These are phyloP conservation scores for Pythium angustatum DNA, from an alignment of 352 stramenopile species.

Conservation along the genomic window DNA sequence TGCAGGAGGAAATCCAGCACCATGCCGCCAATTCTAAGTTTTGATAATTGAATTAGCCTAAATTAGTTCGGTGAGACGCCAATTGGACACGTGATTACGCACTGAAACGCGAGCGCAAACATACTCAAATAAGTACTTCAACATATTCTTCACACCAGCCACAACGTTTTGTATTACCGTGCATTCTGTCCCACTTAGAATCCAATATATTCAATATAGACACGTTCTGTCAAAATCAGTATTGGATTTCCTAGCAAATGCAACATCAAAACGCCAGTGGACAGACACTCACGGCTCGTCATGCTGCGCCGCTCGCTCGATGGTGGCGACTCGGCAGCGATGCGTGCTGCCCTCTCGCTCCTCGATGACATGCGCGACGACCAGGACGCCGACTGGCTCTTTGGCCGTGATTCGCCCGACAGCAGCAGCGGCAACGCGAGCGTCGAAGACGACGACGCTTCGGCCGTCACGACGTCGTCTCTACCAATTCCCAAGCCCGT, in stretches of 20 bases:
- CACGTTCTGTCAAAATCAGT: not conserved
- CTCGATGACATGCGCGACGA: conserved; percentile 16
- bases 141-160: no score
- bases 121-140: no score
- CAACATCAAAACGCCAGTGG: not conserved
- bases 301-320: conserved; percentile 14
- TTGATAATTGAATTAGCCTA: no score
- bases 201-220: no score
- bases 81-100: no score
- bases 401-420: conserved; percentile 26
- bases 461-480: not conserved
- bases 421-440: conserved; percentile 17
- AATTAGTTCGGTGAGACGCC: no score
- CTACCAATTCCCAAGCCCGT: conserved; percentile 7
- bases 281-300: not conserved
- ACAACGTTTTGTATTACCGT: no score
- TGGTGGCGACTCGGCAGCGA: conserved; percentile 3
- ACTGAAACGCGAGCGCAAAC: no score
- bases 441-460: not conserved
- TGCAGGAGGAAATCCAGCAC: not conserved
- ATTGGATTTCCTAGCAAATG: not conserved
- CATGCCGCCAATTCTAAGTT: no score
- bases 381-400: conserved; percentile 23
- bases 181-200: no score
- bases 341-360: conserved; percentile 17